Base-by-base conservation (phyloP, 805 yeast genomes). In the Lipomyces chichibuensis region DNA sequence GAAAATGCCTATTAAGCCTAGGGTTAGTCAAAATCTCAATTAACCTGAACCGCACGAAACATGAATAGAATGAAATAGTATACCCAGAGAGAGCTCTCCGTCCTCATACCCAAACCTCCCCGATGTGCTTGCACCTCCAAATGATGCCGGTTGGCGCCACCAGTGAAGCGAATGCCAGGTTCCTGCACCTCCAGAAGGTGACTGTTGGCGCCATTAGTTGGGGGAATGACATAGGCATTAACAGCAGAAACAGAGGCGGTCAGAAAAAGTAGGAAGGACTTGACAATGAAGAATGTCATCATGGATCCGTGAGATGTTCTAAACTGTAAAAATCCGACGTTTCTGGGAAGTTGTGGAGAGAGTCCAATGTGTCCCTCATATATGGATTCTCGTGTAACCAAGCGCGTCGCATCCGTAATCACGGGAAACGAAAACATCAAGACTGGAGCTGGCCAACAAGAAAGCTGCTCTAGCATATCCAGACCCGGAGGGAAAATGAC, bases 331-430 rank as follows among this genome's bases (percentile, higher is more conserved):
- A 0, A 1, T 29, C 1, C 32, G 32, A 1, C 32, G 32, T 29
- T 29, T 29, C 32, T 29, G 32, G 39, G 17, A 58, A 29, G 69
- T 53, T 4, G 73, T 1, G 14, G 29, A 3, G 29, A n/a, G 51
- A 23, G 17, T 14, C 3, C 17, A 3, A 11, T 2, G 39, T 37
- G 39, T 13, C 14, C 14, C 14, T 37, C 5, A 11, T 37, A 37
- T 37, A 11, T 37, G 5, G 39, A 37, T 37, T 11, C 5, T 37
- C 39, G 39, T 37, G 39, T 37, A 37, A 37, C 39, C 17, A 35
- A 35, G 39, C 39, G 39, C 14, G 14, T 11, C 39, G 14, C 39
- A 9, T 35, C 39, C 17, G 11, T 35, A 35, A 35, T 35, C 4
- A 35, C 4, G 5, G 32, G 32, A 29, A 29, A 29, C 32, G 4